phyloP scores from a whole-genome alignment of 805 yeast species.

The Metschnikowia koreensis region DNA sequence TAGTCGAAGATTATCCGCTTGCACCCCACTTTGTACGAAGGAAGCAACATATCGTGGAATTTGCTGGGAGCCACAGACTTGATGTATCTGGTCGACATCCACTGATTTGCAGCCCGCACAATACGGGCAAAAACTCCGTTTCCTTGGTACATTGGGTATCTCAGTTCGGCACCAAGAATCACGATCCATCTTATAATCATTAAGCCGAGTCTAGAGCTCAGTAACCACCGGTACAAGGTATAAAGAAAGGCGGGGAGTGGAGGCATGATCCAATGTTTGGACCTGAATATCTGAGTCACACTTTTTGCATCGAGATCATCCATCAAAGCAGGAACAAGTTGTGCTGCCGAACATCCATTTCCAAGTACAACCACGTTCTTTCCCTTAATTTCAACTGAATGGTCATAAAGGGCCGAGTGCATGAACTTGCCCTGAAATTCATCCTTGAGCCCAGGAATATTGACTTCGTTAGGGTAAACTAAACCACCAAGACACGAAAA shows the following conservation, averaged over 20 bases:
- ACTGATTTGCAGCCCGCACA: slow-evolving; percentile 25
- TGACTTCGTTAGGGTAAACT: slow-evolving; percentile 33
- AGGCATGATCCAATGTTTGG: slow-evolving; percentile 40
- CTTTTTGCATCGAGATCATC: slow-evolving; percentile 25
- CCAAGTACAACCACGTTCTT: slow-evolving; percentile 41
- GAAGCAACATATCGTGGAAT: slow-evolving; percentile 33
- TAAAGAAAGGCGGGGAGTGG: slow-evolving; percentile 30
- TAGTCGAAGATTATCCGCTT: slow-evolving; percentile 41
- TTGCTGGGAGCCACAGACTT: slow-evolving; percentile 28
- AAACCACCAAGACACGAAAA: slow-evolving; percentile 35
- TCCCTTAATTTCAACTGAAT: slow-evolving; percentile 29
- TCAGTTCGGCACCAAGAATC: slow-evolving; percentile 29
- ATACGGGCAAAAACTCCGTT: slow-evolving; percentile 25
- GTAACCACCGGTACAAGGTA: slow-evolving; percentile 22
- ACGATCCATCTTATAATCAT: slow-evolving; percentile 28
- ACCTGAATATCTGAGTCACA: slow-evolving; percentile 33
- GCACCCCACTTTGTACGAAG: slow-evolving; percentile 42
- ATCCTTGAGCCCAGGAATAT: slow-evolving; percentile 33
- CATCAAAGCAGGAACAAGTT: slow-evolving; percentile 38
- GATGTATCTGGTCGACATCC: slow-evolving; percentile 26
- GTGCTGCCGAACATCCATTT: slow-evolving; percentile 44
- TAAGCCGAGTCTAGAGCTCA: slow-evolving; percentile 29
- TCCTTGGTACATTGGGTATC: slow-evolving; percentile 38
- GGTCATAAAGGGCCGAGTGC: slow-evolving; percentile 43
- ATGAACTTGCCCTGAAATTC: slow-evolving; percentile 36